Percentiles rank a stretch among this genome's conserved stretches.
Evolutionary conservation across 129 eudicot genomes (phyloP).

Genomic region (Pseudognaphalium luteoalbum): DNA sequence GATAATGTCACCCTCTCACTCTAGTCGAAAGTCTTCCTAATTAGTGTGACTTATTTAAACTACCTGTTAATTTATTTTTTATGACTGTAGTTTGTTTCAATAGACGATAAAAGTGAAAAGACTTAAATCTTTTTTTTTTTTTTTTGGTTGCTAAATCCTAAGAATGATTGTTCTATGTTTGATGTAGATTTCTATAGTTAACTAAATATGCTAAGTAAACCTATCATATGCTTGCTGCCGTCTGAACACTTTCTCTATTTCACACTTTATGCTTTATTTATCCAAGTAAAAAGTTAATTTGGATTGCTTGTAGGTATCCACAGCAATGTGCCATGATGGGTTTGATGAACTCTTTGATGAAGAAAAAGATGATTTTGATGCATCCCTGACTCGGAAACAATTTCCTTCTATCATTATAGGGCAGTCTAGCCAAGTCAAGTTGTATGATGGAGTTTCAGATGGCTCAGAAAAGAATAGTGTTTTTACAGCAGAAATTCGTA

Average conservation of each 20-base stretch:
- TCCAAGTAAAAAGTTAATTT: slow-evolving; percentile 14
- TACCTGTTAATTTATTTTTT: background rate
- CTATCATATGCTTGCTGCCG: slow-evolving; percentile 12
- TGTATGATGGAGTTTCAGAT: slow-evolving; percentile 60
- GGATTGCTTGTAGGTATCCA: slow-evolving; percentile 54
- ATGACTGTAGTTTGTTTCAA: background rate
- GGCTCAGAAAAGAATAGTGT: slow-evolving; percentile 30
- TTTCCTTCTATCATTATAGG: slow-evolving; percentile 80
- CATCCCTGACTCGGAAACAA: slow-evolving; percentile 53
- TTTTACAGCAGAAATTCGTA: slow-evolving; percentile 36
- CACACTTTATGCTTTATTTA: slow-evolving; percentile 11
- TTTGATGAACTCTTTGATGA: slow-evolving; percentile 52
- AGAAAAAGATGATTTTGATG: slow-evolving; percentile 50
- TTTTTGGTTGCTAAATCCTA: background rate
- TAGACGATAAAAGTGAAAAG: background rate
- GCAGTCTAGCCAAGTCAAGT: slow-evolving; percentile 55
- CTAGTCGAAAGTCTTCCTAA: background rate
- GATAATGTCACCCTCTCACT: slow-evolving; percentile 2
- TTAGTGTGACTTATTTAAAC: background rate
- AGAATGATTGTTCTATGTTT: background rate
- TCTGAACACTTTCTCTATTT: slow-evolving; percentile 13
- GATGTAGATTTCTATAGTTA: slow-evolving; percentile 3
- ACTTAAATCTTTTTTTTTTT: background rate
- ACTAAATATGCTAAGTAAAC: slow-evolving; percentile 16
- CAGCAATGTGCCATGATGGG: slow-evolving; percentile 53